Evolutionary conservation across 768 basidiomycete genomes (phyloP), one percentile per base, ranked within the genome.

Genomic region (Tricholoma sp.): DNA sequence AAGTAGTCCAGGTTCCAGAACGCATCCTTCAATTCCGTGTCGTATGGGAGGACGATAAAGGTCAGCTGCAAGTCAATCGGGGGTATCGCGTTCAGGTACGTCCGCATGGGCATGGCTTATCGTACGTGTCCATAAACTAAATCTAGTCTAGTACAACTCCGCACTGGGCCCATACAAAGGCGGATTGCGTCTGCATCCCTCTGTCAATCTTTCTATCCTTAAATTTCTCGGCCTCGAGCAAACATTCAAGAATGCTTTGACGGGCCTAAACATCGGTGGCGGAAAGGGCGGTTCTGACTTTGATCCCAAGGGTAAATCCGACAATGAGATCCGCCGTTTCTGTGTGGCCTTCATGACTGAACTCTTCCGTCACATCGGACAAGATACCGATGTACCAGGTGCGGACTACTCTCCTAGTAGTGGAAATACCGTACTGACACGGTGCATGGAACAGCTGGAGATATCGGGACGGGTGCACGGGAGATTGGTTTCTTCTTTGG

Each of bases 141-240:
- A 17, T 20, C 49, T 48, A 18, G 41, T 53, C 24, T 15, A 86
- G 82, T 89, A 84, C 76, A 87, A 86, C 78, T 88, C 86, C 47
- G 85, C 85, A 28, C 78, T 90, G 31, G 88, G 88, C 54, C 88
- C 88, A 42, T 88, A 88, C 79, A 86, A 88, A 70, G 88, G 88
- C 59, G 87, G 87, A 70, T 82, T 89, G 63, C 83, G 88, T 61
- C 80, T 90, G 52, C 87, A 89, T 76, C 86, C 86, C 59, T 81
- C 83, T 52, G 88, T 90, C 73, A 89, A 88, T 76, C 80, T 90
- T 37, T 86, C 85, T 63, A 88, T 90, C 74, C 80, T 90, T 71
- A 90, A 90, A 69, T 90, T 90, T 83, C 80, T 90, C 61, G 88
- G 87, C 45, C 87, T 88, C 72, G 88, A 90, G 72, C 88, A 90